phyloP scores from a whole-genome alignment of 805 yeast genomes.

The Candida sakaeoensis region DNA sequence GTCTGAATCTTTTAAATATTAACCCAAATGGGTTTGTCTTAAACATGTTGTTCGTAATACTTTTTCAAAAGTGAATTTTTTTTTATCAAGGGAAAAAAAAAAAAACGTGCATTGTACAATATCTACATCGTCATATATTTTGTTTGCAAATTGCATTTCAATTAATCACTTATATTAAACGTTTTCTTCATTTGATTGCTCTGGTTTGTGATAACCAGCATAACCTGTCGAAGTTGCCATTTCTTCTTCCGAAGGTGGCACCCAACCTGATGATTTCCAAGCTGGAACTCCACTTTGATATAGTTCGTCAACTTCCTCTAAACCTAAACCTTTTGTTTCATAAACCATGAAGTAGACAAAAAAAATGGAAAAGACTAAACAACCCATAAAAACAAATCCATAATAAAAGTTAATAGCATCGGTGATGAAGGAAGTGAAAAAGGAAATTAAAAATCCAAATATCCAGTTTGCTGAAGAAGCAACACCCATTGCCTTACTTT shows the following conservation, averaged over 20 bases:
- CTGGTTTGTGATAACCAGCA: conserved; percentile 32
- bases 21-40: conserved; percentile 2
- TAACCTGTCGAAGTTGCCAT: conserved; percentile 33
- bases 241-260: conserved; percentile 41
- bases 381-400: conserved; percentile 46
- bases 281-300: conserved; percentile 40
- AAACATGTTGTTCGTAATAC: conserved; percentile 1
- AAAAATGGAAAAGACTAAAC: conserved; percentile 56
- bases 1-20: conserved; percentile 43
- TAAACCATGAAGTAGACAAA: conserved; percentile 70
- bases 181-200: conserved; percentile 23
- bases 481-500: conserved; percentile 52
- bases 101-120: neutral
- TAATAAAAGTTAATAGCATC: conserved; percentile 56
- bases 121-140: too few species aligned
- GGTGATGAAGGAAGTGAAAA: conserved; percentile 65
- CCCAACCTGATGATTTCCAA: conserved; percentile 46
- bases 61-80: neutral
- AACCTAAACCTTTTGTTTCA: conserved; percentile 56
- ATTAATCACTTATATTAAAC: too few species aligned
- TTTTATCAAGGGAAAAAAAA: neutral
- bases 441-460: conserved; percentile 52
- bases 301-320: conserved; percentile 32
- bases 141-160: too few species aligned
- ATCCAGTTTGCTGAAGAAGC: conserved; percentile 65